Conservation (phyloP, 1,139 yeast genomes). For the Debaryomyces singareniensis region DNA sequence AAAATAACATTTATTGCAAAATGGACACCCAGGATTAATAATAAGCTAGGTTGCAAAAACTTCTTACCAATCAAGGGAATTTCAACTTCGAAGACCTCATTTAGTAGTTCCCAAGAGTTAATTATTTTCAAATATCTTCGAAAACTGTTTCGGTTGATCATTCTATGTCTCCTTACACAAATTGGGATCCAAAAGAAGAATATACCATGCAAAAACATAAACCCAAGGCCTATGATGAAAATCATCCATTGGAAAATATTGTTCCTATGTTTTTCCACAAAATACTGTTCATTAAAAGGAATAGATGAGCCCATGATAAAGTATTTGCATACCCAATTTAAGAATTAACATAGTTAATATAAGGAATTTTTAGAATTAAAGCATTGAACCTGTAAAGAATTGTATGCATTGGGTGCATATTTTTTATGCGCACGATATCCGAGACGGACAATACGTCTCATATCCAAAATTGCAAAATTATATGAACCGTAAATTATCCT, state of each 20-base stretch:
- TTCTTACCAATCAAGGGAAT: slow-evolving; percentile 12
- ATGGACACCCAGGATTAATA: slow-evolving; percentile 20
- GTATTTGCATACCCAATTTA: neutral
- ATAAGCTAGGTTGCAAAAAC: slow-evolving; percentile 38
- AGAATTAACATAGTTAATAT: too few species aligned
- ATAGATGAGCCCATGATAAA: slow-evolving; percentile 10
- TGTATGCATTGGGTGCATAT: too few species aligned
- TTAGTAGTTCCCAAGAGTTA: slow-evolving; percentile 22
- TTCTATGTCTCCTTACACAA: slow-evolving; percentile 6
- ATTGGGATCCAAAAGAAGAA: slow-evolving; percentile 38
- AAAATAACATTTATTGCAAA: slow-evolving; percentile 23
- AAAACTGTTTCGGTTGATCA: slow-evolving; percentile 2
- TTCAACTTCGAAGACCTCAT: slow-evolving; percentile 12
- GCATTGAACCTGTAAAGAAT: too few species aligned
- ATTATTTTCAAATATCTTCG: slow-evolving; percentile 18
- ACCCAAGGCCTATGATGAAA: slow-evolving; percentile 19
- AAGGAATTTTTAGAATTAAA: too few species aligned
- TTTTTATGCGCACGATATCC: too few species aligned
- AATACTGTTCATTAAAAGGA: slow-evolving; percentile 25
- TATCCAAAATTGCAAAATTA: too few species aligned
- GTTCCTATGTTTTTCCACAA: slow-evolving; percentile 31
- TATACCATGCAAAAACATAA: slow-evolving; percentile 32
- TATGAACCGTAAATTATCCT: too few species aligned
- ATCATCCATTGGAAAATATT: slow-evolving; percentile 31
- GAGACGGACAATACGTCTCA: too few species aligned